Percentiles rank a stretch among this genome's conserved stretches.
These are phyloP conservation scores for Lyophyllum atratum DNA, from an alignment of 768 basidiomycete genomes.

Conservation along the genomic window DNA sequence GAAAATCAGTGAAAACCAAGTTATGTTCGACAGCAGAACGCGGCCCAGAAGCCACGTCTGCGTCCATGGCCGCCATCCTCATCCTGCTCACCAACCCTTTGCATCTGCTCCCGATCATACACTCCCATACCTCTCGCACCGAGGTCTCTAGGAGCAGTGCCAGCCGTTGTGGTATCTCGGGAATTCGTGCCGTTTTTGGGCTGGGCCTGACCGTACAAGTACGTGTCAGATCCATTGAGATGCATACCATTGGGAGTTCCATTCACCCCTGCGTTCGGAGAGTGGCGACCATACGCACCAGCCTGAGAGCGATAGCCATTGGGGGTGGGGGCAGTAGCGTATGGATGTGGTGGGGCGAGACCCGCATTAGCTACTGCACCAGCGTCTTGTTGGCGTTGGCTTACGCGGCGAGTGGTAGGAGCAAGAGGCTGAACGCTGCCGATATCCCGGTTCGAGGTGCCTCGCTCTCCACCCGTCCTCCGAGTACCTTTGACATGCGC, in stretches of 20 bases:
- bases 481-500: conserved; percentile 63
- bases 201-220: conserved; percentile 60
- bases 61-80: conserved; percentile 67
- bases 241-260: conserved; percentile 43
- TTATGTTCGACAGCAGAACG: conserved; percentile 72
- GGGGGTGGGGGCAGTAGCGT: conserved; percentile 63
- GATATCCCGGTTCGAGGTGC: conserved; percentile 51
- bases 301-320: conserved; percentile 52
- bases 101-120: conserved; percentile 69
- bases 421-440: conserved; percentile 70
- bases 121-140: conserved; percentile 57
- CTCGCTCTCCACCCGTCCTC: conserved; percentile 52
- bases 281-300: conserved; percentile 57
- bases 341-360: conserved; percentile 66
- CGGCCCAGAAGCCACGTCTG: conserved; percentile 61
- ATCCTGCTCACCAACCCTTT: conserved; percentile 57
- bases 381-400: conserved; percentile 58
- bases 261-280: conserved; percentile 44
- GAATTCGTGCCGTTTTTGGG: conserved; percentile 54
- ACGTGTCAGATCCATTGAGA: conserved; percentile 65
- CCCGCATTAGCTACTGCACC: conserved; percentile 36
- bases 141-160: conserved; percentile 35
- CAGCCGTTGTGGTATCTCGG: conserved; percentile 53
- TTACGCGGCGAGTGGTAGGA: conserved; percentile 65
- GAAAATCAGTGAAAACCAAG: conserved; percentile 15